Base-by-base conservation (phyloP, 2,329 filamentous ascomycete species). In the Alternaria sp. region DNA sequence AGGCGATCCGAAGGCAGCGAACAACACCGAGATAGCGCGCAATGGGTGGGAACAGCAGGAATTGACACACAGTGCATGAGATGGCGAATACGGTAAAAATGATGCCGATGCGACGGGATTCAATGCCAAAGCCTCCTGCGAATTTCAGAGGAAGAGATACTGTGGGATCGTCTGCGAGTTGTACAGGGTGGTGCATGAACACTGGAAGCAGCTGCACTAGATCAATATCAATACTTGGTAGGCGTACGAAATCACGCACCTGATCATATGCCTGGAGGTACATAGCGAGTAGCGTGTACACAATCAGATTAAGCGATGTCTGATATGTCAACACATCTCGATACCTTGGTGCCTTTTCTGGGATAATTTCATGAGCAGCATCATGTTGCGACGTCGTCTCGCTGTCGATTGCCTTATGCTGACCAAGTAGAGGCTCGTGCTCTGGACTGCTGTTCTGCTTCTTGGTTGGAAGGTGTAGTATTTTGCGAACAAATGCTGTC, bases 241-340 rank as follows among this genome's bases (percentile, higher is more conserved):
- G 15, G 36, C 9, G 10, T 1, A 7, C 15, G 5, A 51, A 19
- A 28, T 4, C 10, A 43, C 68, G 21, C 67, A 77, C 77, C 68
- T 97, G 93, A 79, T 98, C 95, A 75, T 90, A 97, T 1, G 93
- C 90, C 43, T 96, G 89, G 0, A 89, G 90, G 79, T 97, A 93
- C 52, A 96, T 86, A 0, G 93, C 91, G 17, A 98, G 85, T 54
- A 96, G 84, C 2, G 91, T 91, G 79, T 98, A 97, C 0, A 90
- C 86, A 2, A 92, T 66, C 1, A 98, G 84, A 68, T 94, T 92
- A 59, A 96, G 84, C 30, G 86, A 85, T 1, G 92, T 92, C 78
- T 97, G 93, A 1, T 83, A 84, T 0, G 89, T 90, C 70, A 97
- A 90, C 7, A 96, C 89, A 64, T 93, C 88, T 11, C 77, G 79